phyloP scores from a whole-genome alignment of 176 grass and related monocot genomes.

The Paspalum vaginatum region DNA sequence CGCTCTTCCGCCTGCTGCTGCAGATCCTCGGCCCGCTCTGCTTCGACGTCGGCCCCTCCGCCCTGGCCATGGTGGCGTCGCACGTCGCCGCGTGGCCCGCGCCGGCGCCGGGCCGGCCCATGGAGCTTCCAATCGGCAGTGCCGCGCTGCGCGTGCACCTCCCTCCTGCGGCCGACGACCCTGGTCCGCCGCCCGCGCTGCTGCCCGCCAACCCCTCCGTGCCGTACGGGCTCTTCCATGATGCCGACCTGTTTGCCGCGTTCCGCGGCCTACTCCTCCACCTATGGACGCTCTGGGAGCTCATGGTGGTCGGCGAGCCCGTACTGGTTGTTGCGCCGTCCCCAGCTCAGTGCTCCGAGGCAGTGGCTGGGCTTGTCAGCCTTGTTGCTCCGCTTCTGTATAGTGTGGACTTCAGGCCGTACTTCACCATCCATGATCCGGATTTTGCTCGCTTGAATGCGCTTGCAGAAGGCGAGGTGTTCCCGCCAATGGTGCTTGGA shows the following conservation, averaged over 20 bases:
- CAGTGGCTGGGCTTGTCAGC: conserved; percentile 84
- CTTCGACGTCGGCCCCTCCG: conserved; percentile 85
- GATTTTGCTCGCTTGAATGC: conserved; percentile 86
- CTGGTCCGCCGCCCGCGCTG: conserved; percentile 46
- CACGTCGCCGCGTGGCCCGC: conserved; percentile 87
- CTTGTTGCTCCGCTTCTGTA: conserved; percentile 82
- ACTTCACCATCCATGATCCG: conserved; percentile 98
- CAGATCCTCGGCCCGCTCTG: conserved; percentile 98
- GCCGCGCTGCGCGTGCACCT: conserved; percentile 79
- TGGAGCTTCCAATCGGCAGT: conserved; percentile 88
- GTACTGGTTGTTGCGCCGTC: conserved; percentile 80
- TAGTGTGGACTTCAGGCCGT: conserved; percentile 82
- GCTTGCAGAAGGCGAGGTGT: conserved; percentile 66
- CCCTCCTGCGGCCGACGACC: conserved; percentile 56
- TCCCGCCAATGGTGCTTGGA: conserved; percentile 83
- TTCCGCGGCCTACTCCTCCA: conserved; percentile 87
- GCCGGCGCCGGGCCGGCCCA: conserved; percentile 55
- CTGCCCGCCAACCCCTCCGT: conserved; percentile 62
- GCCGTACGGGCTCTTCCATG: conserved; percentile 87
- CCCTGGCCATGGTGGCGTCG: conserved; percentile 80
- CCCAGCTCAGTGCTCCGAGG: conserved; percentile 91
- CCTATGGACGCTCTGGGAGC: conserved; percentile 95
- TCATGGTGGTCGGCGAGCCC: conserved; percentile 79
- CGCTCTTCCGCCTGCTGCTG: conserved; percentile 78
- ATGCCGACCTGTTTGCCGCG: conserved; percentile 76